Conservation (phyloP, 2,329 filamentous ascomycete genomes). For the Colletotrichum musae region DNA sequence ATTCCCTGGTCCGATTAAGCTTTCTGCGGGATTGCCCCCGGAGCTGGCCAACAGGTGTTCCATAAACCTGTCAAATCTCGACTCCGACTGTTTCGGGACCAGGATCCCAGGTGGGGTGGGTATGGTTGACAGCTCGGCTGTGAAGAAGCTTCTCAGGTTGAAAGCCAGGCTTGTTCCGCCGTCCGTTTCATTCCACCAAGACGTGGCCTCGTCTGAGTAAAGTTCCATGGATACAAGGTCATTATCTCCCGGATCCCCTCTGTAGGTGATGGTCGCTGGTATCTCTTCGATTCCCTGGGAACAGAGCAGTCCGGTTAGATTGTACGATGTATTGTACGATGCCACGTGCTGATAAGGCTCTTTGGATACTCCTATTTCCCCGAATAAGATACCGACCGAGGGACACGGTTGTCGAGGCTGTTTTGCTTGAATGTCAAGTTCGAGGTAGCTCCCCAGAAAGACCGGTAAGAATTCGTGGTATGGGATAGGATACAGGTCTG, state of each 20-base stretch:
- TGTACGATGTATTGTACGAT: neutral
- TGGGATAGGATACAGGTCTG: no score
- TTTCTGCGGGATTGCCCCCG: neutral
- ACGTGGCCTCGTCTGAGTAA: neutral
- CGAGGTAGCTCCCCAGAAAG: neutral
- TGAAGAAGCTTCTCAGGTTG: neutral
- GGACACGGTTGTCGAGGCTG: neutral
- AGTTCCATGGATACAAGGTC: neutral
- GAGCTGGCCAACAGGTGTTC: neutral
- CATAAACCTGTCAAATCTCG: neutral
- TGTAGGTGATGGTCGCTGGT: neutral
- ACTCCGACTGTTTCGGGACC: neutral
- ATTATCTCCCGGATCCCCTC: neutral
- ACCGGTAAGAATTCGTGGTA: no score
- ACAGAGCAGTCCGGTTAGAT: neutral
- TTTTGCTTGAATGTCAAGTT: neutral
- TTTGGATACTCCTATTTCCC: neutral
- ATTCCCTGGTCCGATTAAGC: neutral
- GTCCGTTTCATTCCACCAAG: neutral
- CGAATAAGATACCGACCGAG: neutral
- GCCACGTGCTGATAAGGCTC: no score
- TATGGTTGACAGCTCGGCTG: accelerated
- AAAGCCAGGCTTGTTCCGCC: neutral
- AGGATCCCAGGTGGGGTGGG: neutral
- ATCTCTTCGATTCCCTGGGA: conserved; percentile 3